Evolutionary conservation across 306 rosid species (phyloP), one percentile per base, ranked within the genome.

Genomic region (Castanea sativa): DNA sequence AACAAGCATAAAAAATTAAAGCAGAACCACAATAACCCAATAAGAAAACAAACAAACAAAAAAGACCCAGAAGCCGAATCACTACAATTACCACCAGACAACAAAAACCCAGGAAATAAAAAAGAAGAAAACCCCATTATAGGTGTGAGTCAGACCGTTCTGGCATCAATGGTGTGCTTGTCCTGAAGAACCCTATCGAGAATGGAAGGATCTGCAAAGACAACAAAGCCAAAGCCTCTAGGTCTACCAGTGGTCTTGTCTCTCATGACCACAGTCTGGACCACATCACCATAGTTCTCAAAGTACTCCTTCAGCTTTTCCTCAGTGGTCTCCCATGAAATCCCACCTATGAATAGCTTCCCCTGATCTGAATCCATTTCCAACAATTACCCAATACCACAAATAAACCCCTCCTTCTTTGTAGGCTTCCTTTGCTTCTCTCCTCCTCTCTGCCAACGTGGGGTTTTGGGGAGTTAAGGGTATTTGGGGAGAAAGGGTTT

Each of bases 281-380:
- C 20, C 33, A 94, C 95, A 5, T 94, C 95, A 35, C 97, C 99
- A 45, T 94, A 94, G 88, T 81, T 88, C 65, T 85, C 55, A 32
- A 94, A 94, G 79, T 94, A 91, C 65, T 92, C 95, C 85, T 86
- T 90, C 14, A 94, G 95, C 92, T 90, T 94, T 15, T 94, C 99
- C 84, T 94, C 97, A 8, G 85, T 78, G 6, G 99, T 92, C 43
- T 94, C 99, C 99, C 99, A 94, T 3, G 98, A 94, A 80, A 92
- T 92, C 80, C 99, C 99, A 55, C 99, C 97, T 77, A 94, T 92
- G 45, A 94, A 94, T 43, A 94, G 89, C 91, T 94, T 94, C 1
- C 99, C 97, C 75, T 90, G 99, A 92, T 94, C 99, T 64, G 99
- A 92, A 85, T 94, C 99, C 99, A 94, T 92, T 67, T 68, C 15